These are phyloP conservation scores for Tylopilus intermedius DNA, from an alignment of 768 basidiomycete genomes.

Conservation along the genomic window DNA sequence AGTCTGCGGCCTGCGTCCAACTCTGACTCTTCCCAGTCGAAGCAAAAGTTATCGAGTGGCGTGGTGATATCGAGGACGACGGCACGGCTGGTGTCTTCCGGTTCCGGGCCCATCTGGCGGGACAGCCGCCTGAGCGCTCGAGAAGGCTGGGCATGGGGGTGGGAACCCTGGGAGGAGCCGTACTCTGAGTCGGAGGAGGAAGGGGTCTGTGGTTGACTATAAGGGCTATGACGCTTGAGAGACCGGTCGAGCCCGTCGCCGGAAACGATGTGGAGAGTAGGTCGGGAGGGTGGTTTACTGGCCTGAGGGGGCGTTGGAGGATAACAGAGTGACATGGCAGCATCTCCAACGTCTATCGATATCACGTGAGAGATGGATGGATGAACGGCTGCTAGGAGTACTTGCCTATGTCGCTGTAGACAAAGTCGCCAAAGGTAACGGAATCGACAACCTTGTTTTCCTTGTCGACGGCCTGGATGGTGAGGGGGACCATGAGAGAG, in stretches of 20 bases:
- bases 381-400: not conserved
- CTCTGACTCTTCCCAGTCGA: slow-evolving; percentile 63
- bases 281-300: slow-evolving; percentile 13
- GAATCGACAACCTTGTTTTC: slow-evolving; percentile 54
- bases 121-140: slow-evolving; percentile 22
- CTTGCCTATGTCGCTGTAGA: slow-evolving; percentile 51
- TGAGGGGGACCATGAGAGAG: slow-evolving; percentile 46
- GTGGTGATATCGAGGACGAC: slow-evolving; percentile 59
- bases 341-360: slow-evolving; percentile 8
- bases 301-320: not conserved
- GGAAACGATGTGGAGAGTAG: slow-evolving; percentile 28
- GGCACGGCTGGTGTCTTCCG: slow-evolving; percentile 45
- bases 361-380: not conserved
- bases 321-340: not conserved
- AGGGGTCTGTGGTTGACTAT: slow-evolving; percentile 37
- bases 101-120: slow-evolving; percentile 24
- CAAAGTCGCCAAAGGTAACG: slow-evolving; percentile 67
- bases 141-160: slow-evolving; percentile 1
- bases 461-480: slow-evolving; percentile 58
- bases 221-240: slow-evolving; percentile 37
- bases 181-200: slow-evolving; percentile 40
- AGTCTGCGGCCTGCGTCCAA: slow-evolving; percentile 68
- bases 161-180: slow-evolving; percentile 26
- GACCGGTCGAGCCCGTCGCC: slow-evolving; percentile 17
- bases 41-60: slow-evolving; percentile 50